Conservation (phyloP, 768 basidiomycete genomes). For the Pulveroboletus frians region DNA sequence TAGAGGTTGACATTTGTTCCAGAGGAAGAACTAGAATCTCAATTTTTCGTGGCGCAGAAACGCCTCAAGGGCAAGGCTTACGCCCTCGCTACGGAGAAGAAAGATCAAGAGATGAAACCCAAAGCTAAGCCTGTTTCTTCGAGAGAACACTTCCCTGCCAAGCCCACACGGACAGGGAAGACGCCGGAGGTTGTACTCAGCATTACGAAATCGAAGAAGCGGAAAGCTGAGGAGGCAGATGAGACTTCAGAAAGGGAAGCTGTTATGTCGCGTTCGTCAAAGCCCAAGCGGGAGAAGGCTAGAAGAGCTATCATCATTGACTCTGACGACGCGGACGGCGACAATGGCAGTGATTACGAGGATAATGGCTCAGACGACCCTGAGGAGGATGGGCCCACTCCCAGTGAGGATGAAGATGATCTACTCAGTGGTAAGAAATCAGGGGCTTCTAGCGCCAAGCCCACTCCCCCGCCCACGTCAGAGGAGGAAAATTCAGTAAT, state of each 20-base stretch:
- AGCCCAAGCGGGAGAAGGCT: conserved; percentile 33
- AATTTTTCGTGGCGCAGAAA: conserved; percentile 47
- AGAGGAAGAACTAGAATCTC: conserved; percentile 51
- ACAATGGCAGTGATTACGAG: conserved; percentile 29
- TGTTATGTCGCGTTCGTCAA: conserved; percentile 34
- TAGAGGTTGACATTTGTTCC: conserved; percentile 10
- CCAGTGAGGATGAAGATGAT: conserved; percentile 25
- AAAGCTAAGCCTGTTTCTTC: conserved; percentile 12
- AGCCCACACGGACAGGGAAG: conserved; percentile 35
- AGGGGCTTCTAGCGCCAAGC: conserved; percentile 20
- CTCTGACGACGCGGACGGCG: conserved; percentile 46
- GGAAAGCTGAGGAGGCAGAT: conserved; percentile 15
- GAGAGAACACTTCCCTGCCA: conserved; percentile 24
- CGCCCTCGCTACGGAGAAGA: conserved; percentile 49
- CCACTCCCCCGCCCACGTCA: conserved; percentile 28
- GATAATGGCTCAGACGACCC: conserved; percentile 37
- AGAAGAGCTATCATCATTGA: conserved; percentile 41
- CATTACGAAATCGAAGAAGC: conserved; percentile 15
- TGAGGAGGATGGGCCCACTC: conserved; percentile 24
- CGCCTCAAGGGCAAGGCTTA: conserved; percentile 74
- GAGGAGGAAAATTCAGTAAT: conserved; percentile 26
- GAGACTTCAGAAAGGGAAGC: conserved; percentile 30
- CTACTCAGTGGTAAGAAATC: conserved; percentile 19
- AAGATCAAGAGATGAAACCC: conserved; percentile 19
- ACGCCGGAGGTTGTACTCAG: conserved; percentile 58